These are phyloP conservation scores for Apophysomyces elegans DNA, from an alignment of 371 early-diverging fungal genomes.

Conservation along the genomic window DNA sequence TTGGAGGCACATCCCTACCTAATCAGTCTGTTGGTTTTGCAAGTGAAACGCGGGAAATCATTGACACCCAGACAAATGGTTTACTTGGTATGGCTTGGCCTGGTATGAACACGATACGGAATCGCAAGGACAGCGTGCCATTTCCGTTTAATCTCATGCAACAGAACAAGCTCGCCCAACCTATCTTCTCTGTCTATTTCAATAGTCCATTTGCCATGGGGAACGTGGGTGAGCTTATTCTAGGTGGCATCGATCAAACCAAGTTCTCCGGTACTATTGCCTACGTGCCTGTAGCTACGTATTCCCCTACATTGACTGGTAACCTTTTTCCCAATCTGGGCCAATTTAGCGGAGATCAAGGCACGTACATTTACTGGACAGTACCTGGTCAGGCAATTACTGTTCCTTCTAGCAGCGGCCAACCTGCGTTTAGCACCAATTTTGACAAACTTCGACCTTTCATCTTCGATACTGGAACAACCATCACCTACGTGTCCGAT, in stretches of 20 bases:
- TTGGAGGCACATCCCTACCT: slow-evolving; percentile 12
- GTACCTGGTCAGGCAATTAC: not conserved
- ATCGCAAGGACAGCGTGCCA: not conserved
- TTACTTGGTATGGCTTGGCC: not conserved
- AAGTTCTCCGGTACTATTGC: slow-evolving; percentile 20
- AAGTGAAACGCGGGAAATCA: not conserved
- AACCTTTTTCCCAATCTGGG: not conserved
- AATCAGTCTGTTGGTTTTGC: not conserved
- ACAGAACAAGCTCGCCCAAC: not conserved
- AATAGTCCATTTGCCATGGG: not conserved
- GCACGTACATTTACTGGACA: not conserved
- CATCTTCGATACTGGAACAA: not conserved
- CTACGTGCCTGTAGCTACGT: slow-evolving; percentile 10
- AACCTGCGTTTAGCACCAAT: not conserved
- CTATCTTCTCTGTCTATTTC: slow-evolving; percentile 5
- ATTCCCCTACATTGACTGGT: not conserved
- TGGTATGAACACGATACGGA: not conserved
- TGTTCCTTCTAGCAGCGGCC: not conserved
- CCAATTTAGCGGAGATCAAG: not conserved
- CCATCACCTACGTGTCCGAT: not conserved
- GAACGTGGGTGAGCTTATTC: slow-evolving; percentile 14
- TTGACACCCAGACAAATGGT: not conserved
- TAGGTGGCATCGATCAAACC: slow-evolving; percentile 22
- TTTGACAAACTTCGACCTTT: not conserved
- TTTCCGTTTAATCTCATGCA: not conserved